These are phyloP conservation scores for Streptanthus diversifolius DNA, from an alignment of 345 rosid species.

Conservation along the genomic window DNA sequence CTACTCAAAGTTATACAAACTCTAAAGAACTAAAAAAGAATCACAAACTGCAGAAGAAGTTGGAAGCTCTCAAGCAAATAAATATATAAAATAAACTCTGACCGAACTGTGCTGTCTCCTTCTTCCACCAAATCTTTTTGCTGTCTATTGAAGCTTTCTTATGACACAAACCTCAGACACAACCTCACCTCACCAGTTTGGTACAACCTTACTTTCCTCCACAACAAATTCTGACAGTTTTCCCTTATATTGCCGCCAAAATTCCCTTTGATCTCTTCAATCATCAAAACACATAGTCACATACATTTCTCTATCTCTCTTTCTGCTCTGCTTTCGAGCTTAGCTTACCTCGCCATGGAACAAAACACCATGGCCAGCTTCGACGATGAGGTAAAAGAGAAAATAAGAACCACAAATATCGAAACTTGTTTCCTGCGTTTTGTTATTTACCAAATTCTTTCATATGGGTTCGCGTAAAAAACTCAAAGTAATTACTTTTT, in stretches of 20 bases:
- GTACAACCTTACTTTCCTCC: constrained; percentile 39
- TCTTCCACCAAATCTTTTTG: constrained; percentile 37
- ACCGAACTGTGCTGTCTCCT: constrained; percentile 29
- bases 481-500: not conserved
- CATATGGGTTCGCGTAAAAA: not conserved
- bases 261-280: constrained; percentile 4
- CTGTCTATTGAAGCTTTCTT: constrained; percentile 40
- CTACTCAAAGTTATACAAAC: constrained; percentile 27
- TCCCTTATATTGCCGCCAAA: constrained; percentile 14
- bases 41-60: constrained; percentile 15
- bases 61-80: constrained; percentile 20
- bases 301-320: not conserved
- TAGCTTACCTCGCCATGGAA: constrained; percentile 35
- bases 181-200: constrained; percentile 84
- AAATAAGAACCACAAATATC: not conserved
- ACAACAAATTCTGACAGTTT: not conserved
- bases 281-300: constrained; percentile 30
- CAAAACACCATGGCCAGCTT: constrained; percentile 58
- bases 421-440: constrained; percentile 15
- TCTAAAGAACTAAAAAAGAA: constrained; percentile 16
- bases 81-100: not conserved
- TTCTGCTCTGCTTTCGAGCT: constrained; percentile 17
- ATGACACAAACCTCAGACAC: constrained; percentile 38
- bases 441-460: not conserved
- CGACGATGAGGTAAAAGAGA: constrained; percentile 41